Percentiles rank a stretch among this genome's conserved stretches.
phyloP scores from a whole-genome alignment of 2,329 filamentous ascomycete species.

The Lachnellula suecica region DNA sequence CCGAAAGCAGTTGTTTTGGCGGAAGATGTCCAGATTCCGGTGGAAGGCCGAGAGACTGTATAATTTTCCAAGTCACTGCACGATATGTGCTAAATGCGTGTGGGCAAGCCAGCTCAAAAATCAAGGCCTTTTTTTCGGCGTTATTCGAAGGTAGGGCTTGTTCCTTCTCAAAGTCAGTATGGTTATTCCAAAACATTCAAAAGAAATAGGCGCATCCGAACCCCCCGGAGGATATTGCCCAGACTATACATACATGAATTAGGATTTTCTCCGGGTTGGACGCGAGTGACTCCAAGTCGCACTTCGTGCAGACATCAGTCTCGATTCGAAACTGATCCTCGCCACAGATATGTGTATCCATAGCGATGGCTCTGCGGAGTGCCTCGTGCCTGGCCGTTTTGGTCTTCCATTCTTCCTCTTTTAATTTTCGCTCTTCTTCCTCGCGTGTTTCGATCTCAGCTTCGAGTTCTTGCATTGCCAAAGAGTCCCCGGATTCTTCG shows the following conservation, averaged over 20 bases:
- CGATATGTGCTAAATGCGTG: constrained; percentile 47
- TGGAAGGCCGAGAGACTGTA: constrained; percentile 37
- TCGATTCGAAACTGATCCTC: too few species aligned
- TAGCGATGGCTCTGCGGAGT: background rate
- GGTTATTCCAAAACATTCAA: too few species aligned
- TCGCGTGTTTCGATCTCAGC: constrained; percentile 37
- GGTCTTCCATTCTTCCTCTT: constrained; percentile 36
- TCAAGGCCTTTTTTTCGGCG: constrained; percentile 38
- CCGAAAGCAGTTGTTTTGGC: constrained; percentile 11
- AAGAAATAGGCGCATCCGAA: too few species aligned
- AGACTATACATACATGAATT: too few species aligned
- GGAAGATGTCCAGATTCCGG: background rate
- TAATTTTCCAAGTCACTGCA: constrained; percentile 49
- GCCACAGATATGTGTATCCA: background rate
- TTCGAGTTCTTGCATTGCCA: constrained; percentile 31
- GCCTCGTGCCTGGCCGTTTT: background rate
- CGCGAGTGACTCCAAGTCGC: too few species aligned
- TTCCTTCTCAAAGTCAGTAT: too few species aligned
- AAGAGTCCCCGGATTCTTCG: constrained; percentile 32
- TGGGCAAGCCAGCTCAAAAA: constrained; percentile 54
- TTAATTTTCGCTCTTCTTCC: constrained; percentile 36
- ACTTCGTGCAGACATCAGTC: too few species aligned
- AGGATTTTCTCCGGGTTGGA: too few species aligned
- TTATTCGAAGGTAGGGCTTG: constrained; percentile 43
- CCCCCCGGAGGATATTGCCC: too few species aligned